Conservation (phyloP, 164 flowering plant species). For the Hamamelis virginiana region DNA sequence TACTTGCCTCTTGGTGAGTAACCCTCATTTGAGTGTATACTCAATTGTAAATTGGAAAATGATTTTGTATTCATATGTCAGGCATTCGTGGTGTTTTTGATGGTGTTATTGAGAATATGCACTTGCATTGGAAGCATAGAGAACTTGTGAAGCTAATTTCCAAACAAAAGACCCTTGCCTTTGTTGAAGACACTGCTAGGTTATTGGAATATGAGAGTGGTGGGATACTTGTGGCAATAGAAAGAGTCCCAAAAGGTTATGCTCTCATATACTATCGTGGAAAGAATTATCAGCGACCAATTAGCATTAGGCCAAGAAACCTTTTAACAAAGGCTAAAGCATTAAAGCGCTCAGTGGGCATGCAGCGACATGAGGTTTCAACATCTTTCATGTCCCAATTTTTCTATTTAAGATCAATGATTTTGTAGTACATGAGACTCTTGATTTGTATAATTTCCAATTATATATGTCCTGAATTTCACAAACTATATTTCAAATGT, state of each 20-base stretch:
- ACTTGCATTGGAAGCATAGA: constrained; percentile 97
- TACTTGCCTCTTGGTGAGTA: constrained; percentile 86
- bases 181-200: constrained; percentile 93
- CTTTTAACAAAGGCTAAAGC: constrained; percentile 95
- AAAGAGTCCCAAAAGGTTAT: constrained; percentile 90
- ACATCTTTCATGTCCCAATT: constrained; percentile 12
- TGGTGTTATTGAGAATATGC: constrained; percentile 99
- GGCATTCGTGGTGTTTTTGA: constrained; percentile 98
- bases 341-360: constrained; percentile 84
- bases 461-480: not conserved
- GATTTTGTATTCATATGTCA: constrained; percentile 21
- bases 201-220: constrained; percentile 93
- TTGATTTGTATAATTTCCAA: not conserved
- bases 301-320: constrained; percentile 84
- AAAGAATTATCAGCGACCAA: constrained; percentile 88
- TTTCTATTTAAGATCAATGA: not conserved
- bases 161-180: constrained; percentile 81
- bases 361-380: constrained; percentile 94
- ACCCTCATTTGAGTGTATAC: not conserved
- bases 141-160: constrained; percentile 91
- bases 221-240: constrained; percentile 87
- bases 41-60: constrained; percentile 1
- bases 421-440: not conserved
- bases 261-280: constrained; percentile 93
- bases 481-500: constrained; percentile 1